phyloP scores from a whole-genome alignment of 345 rosid species.

The Eucalyptus curtisii region DNA sequence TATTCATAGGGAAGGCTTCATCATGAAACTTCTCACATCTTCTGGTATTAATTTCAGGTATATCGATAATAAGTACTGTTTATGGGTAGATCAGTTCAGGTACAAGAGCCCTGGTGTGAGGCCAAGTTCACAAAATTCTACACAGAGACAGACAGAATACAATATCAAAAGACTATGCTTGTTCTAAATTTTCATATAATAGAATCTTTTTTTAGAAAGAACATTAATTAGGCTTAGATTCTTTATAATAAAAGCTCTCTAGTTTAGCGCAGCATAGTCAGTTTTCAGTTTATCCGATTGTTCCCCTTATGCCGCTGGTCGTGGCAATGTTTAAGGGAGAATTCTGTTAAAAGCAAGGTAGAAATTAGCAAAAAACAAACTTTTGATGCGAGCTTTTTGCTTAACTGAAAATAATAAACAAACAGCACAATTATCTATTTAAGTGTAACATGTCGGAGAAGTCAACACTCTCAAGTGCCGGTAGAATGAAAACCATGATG shows the following conservation, averaged over 20 bases:
- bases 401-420: not conserved
- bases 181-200: not conserved
- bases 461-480: not conserved
- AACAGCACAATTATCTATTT: not conserved
- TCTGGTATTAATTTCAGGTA: not conserved
- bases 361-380: not conserved
- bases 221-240: not conserved
- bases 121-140: not conserved
- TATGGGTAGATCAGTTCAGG: not conserved
- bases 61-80: not conserved
- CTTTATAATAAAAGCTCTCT: not conserved
- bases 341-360: not conserved
- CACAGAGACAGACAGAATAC: not conserved
- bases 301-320: not conserved
- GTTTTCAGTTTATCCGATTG: not conserved
- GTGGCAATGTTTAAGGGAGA: not conserved
- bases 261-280: not conserved
- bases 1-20: not conserved
- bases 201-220: not conserved
- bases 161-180: not conserved
- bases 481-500: not conserved
- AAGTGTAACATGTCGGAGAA: not conserved
- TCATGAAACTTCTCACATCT: not conserved
- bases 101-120: not conserved
- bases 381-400: not conserved